phyloP scores from a whole-genome alignment of 129 eudicot species.

The Flaveria ramosissima region DNA sequence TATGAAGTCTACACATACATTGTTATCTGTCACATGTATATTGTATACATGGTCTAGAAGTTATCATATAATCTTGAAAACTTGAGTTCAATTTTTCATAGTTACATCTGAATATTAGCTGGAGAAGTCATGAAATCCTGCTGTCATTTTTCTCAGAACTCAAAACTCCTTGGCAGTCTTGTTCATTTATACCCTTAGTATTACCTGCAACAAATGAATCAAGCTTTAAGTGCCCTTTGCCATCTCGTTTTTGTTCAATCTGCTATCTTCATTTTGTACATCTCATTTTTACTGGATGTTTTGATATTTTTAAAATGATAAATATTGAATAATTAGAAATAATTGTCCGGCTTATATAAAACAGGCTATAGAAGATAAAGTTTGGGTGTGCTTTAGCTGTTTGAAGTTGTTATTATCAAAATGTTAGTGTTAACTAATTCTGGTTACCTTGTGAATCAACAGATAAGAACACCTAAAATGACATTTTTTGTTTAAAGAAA shows the following conservation, averaged over 20 bases:
- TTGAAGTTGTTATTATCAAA: neutral
- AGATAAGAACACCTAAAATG: neutral
- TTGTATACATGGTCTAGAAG: slow-evolving; percentile 33
- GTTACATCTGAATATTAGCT: slow-evolving; percentile 33
- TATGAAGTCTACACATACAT: slow-evolving; percentile 27
- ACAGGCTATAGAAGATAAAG: neutral
- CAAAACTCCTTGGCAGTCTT: slow-evolving; percentile 26
- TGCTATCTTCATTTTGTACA: neutral
- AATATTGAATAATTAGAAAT: neutral
- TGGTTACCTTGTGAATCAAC: neutral
- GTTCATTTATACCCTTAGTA: slow-evolving; percentile 23
- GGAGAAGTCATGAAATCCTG: slow-evolving; percentile 28
- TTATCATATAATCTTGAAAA: slow-evolving; percentile 28
- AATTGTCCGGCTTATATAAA: neutral
- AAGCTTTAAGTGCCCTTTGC: neutral
- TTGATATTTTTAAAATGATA: neutral
- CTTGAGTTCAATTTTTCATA: slow-evolving; percentile 19
- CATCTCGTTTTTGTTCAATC: neutral
- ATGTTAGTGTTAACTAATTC: neutral
- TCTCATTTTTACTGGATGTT: neutral
- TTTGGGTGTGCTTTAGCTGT: neutral
- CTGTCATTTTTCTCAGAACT: slow-evolving; percentile 27
- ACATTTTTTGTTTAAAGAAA: neutral
- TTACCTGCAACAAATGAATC: slow-evolving; percentile 31
- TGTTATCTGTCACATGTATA: slow-evolving; percentile 30